A percentile compares a stretch with the other conserved stretches of the same genome.
Conservation (phyloP, 2,329 filamentous ascomycete genomes). For the Biscogniauxia mediterranea region DNA sequence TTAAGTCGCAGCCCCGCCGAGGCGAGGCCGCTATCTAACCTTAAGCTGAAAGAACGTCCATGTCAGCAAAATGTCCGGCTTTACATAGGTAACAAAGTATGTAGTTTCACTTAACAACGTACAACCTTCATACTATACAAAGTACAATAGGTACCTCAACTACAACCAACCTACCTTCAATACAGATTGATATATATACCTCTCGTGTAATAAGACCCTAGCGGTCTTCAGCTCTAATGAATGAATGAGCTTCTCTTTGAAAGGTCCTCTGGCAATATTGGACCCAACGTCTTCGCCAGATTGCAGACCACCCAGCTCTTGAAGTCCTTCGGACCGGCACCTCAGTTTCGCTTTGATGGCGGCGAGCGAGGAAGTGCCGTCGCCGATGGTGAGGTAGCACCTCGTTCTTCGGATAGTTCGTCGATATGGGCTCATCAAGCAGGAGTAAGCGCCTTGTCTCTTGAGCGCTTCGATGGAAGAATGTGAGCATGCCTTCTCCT, state of each 20-base stretch:
- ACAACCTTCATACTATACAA: no score
- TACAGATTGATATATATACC: no score
- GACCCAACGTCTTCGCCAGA: constrained; percentile 62
- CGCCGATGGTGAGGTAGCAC: constrained; percentile 23
- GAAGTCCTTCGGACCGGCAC: constrained; percentile 65
- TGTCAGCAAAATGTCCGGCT: no score
- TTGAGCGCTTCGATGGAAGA: constrained; percentile 79
- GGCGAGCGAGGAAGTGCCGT: constrained; percentile 41
- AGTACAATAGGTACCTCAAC: no score
- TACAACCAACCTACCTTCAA: no score
- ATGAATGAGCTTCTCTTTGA: constrained; percentile 78
- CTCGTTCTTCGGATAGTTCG: constrained; percentile 30
- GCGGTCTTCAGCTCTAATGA: constrained; percentile 43
- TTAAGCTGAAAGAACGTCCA: no score
- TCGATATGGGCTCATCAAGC: constrained; percentile 67
- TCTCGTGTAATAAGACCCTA: no score
- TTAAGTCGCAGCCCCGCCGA: background rate
- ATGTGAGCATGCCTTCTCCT: constrained; percentile 49
- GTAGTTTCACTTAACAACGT: no score
- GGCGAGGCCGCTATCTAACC: no score
- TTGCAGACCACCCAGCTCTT: constrained; percentile 65
- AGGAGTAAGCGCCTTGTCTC: constrained; percentile 74
- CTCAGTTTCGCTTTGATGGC: constrained; percentile 69
- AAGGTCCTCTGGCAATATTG: constrained; percentile 68
- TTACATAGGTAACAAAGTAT: no score